Percentiles rank a stretch among this genome's conserved stretches.
Conservation (phyloP, 2,329 filamentous ascomycete genomes). For the Sporothrix globosa region DNA sequence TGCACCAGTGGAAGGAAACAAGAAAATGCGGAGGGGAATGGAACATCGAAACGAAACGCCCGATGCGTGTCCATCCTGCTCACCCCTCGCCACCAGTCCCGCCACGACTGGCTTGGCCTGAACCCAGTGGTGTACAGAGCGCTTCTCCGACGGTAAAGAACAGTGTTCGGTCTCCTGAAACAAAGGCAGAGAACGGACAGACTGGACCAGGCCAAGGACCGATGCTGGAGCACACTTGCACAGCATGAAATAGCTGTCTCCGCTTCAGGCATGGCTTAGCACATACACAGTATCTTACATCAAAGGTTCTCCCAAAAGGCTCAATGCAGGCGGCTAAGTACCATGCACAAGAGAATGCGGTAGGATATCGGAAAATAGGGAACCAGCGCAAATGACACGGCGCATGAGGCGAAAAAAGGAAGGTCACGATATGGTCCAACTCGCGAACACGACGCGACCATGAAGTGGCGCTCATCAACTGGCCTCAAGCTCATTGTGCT, state of each 20-base stretch:
- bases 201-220: not conserved
- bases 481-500: not conserved
- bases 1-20: conserved; percentile 7
- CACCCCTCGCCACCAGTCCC: not conserved
- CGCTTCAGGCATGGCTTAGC: not conserved
- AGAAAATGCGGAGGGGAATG: conserved; percentile 14
- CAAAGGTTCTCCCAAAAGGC: not conserved
- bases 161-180: not conserved
- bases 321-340: conserved; percentile 1
- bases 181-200: not conserved
- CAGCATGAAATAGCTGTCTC: conserved; percentile 9
- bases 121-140: not conserved
- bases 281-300: not conserved
- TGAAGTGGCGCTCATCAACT: not conserved
- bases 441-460: conserved; percentile 4
- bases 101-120: not conserved
- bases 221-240: not conserved
- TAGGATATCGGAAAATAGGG: not conserved
- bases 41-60: conserved; percentile 22
- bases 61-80: conserved; percentile 1
- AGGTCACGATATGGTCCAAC: not conserved
- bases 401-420: not conserved
- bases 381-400: not conserved
- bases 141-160: not conserved
- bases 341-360: not conserved